Conservation (phyloP, 1,139 yeast species). For the Zygoascus hellenicus region DNA sequence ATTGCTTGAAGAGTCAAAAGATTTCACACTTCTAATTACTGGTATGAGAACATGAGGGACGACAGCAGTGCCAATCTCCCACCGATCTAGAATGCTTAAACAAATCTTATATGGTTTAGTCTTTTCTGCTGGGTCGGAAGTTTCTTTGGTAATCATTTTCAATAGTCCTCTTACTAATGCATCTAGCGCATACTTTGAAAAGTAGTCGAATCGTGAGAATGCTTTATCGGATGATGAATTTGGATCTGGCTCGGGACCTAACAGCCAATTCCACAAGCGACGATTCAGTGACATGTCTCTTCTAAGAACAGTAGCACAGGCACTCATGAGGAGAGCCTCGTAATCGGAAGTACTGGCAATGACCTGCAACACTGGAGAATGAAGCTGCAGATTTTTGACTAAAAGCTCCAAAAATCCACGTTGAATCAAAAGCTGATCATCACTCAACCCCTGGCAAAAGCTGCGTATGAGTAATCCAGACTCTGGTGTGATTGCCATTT, state of each 20-base stretch:
- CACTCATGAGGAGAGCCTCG: constrained; percentile 53
- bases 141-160: constrained; percentile 37
- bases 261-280: constrained; percentile 85
- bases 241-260: constrained; percentile 60
- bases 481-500: constrained; percentile 61
- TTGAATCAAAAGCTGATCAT: constrained; percentile 64
- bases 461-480: constrained; percentile 75
- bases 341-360: constrained; percentile 49
- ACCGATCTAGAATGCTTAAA: constrained; percentile 74
- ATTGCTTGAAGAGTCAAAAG: constrained; percentile 16
- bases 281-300: constrained; percentile 92
- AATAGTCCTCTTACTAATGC: constrained; percentile 50
- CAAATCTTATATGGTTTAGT: constrained; percentile 57
- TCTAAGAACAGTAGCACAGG: constrained; percentile 62
- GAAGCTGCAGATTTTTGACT: constrained; percentile 59
- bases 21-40: constrained; percentile 39
- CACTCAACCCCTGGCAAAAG: constrained; percentile 58
- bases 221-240: neutral
- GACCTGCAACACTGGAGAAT: constrained; percentile 50
- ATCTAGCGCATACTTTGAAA: constrained; percentile 49
- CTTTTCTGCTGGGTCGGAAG: constrained; percentile 29
- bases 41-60: constrained; percentile 69
- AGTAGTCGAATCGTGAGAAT: constrained; percentile 46
- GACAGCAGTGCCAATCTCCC: constrained; percentile 81
- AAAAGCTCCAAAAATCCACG: constrained; percentile 86